Evolutionary conservation across 2,329 filamentous ascomycete species (phyloP).

Genomic region (Metarhizium sp.): DNA sequence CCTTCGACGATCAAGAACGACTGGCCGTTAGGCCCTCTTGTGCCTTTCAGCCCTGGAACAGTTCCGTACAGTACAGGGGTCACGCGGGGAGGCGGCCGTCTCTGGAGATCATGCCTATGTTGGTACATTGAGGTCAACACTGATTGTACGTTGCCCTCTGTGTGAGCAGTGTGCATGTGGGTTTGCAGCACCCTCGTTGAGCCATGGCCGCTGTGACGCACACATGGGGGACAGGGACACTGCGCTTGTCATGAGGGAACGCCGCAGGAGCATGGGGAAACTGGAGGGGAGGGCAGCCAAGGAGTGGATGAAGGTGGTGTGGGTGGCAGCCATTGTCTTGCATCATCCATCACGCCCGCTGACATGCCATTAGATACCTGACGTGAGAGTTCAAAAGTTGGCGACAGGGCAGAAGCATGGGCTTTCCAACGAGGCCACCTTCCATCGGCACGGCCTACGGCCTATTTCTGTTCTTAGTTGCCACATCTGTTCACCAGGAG

Average conservation of each 20-base stretch:
- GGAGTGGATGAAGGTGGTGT: background rate
- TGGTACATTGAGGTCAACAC: background rate
- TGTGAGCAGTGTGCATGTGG: background rate
- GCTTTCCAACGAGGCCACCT: background rate
- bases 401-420: background rate
- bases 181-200: background rate
- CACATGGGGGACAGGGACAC: background rate
- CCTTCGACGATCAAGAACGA: background rate
- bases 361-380: background rate
- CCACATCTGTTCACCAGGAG: background rate
- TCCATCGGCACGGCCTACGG: background rate
- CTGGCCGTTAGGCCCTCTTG: background rate
- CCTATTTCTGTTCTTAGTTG: background rate
- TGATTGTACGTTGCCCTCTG: background rate
- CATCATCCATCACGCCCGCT: background rate
- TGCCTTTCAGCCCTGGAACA: background rate
- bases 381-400: background rate
- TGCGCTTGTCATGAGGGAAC: background rate
- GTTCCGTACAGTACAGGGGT: background rate
- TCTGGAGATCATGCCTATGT: background rate
- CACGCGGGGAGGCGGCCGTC: background rate
- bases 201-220: background rate
- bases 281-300: background rate
- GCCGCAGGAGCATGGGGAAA: background rate
- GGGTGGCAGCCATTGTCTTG: background rate